Percentiles rank a stretch among this genome's conserved stretches.
phyloP scores from a whole-genome alignment of 331 rosid species.

The Spiraea crenata region DNA sequence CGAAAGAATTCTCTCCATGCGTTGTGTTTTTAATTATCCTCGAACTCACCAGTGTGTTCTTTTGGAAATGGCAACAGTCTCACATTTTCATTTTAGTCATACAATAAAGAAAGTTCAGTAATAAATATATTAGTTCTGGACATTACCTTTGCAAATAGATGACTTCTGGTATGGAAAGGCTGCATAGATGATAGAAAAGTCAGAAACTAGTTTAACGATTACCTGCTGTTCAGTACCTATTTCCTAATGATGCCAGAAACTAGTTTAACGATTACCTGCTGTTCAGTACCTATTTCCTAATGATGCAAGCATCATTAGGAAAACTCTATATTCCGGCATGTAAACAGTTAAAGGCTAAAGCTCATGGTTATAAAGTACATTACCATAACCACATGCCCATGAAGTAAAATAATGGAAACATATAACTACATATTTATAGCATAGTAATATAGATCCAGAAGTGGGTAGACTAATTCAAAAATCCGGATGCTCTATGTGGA shows the following conservation, averaged over 20 bases:
- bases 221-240: neutral
- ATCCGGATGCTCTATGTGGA: neutral
- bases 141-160: conserved; percentile 74
- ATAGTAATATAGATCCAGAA: too few relatives aligned
- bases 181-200: conserved; percentile 44
- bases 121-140: neutral
- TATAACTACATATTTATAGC: too few relatives aligned
- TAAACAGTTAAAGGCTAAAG: neutral
- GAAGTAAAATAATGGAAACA: too few relatives aligned
- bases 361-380: neutral
- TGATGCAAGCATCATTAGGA: neutral
- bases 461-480: too few relatives aligned
- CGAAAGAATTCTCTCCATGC: too few relatives aligned
- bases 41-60: too few relatives aligned
- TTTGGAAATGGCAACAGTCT: too few relatives aligned
- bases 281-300: neutral
- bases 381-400: too few relatives aligned
- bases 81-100: neutral
- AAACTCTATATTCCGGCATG: neutral
- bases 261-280: neutral
- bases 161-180: conserved; percentile 89
- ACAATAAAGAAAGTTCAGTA: neutral
- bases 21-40: too few relatives aligned
- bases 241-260: conserved; percentile 3
- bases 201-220: conserved; percentile 6